phyloP scores from a whole-genome alignment of 208 protist genomes.

The Trichomonas vaginalis region DNA sequence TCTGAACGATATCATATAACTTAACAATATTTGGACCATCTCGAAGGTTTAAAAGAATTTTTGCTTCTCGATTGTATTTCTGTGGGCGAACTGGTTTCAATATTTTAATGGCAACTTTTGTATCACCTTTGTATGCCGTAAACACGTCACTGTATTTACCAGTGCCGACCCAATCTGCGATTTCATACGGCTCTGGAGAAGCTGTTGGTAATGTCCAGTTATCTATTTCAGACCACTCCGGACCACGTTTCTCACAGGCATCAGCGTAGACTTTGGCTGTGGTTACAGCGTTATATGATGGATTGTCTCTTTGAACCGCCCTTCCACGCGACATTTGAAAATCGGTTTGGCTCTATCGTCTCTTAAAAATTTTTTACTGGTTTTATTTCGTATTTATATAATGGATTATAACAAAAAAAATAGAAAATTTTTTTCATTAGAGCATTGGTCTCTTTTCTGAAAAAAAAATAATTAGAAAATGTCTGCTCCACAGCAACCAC shows the following conservation, averaged over 20 bases:
- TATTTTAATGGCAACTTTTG: background rate
- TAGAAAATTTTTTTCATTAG: too few relatives aligned
- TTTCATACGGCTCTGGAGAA: background rate
- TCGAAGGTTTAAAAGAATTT: background rate
- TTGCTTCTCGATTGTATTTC: conserved; percentile 19
- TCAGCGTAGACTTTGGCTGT: background rate
- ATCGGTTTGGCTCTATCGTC: too few relatives aligned
- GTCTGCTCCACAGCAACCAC: too few relatives aligned
- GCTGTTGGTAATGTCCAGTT: background rate
- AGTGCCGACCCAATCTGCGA: background rate
- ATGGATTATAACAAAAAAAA: too few relatives aligned
- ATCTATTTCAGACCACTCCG: background rate
- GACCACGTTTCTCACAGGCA: background rate
- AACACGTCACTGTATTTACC: conserved; percentile 21
- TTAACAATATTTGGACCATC: conserved; percentile 11
- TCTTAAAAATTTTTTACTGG: too few relatives aligned
- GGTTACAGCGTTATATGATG: background rate
- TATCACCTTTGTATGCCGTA: background rate
- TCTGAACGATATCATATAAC: background rate
- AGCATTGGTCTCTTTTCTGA: too few relatives aligned
- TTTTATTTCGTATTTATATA: too few relatives aligned
- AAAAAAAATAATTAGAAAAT: too few relatives aligned
- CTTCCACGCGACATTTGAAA: background rate
- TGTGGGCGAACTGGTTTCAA: background rate
- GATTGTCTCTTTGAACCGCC: background rate